Percentiles rank a stretch among this genome's conserved stretches.
Conservation (phyloP, 129 eudicot species). For the Silybum marianum region DNA sequence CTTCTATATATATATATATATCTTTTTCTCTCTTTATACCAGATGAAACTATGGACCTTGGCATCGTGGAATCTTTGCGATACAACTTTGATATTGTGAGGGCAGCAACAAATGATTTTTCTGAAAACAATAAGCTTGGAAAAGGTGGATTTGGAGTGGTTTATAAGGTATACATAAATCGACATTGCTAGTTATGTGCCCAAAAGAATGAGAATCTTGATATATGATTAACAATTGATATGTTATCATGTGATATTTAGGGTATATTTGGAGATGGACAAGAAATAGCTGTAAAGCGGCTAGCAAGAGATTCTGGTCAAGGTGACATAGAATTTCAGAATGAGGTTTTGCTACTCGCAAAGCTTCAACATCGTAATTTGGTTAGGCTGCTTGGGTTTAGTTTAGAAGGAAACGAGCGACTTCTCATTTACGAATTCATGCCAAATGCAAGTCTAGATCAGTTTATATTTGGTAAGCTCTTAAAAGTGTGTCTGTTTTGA, state of each 20-base stretch:
- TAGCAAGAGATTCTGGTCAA: background rate
- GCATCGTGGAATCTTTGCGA: background rate
- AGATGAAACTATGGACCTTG: background rate
- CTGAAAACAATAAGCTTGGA: too few relatives aligned
- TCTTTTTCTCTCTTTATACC: background rate
- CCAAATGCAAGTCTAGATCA: constrained; percentile 58
- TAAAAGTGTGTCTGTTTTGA: background rate
- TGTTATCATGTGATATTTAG: background rate
- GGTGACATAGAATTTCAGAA: background rate
- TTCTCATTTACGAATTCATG: constrained; percentile 25
- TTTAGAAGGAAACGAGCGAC: constrained; percentile 57
- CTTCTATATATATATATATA: too few relatives aligned
- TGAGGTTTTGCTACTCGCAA: too few relatives aligned
- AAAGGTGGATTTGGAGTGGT: too few relatives aligned
- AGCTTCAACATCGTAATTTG: constrained; percentile 13
- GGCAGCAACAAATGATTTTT: background rate
- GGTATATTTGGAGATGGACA: constrained; percentile 6
- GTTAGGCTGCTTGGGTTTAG: constrained; percentile 61
- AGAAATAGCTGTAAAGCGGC: constrained; percentile 3
- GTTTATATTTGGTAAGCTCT: constrained; percentile 49
- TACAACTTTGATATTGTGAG: background rate
- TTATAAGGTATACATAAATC: background rate
- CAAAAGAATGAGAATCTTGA: background rate
- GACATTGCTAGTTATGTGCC: background rate
- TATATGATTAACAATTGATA: too few relatives aligned